phyloP scores from a whole-genome alignment of 305 asterid genomes.

The Lippia alba region DNA sequence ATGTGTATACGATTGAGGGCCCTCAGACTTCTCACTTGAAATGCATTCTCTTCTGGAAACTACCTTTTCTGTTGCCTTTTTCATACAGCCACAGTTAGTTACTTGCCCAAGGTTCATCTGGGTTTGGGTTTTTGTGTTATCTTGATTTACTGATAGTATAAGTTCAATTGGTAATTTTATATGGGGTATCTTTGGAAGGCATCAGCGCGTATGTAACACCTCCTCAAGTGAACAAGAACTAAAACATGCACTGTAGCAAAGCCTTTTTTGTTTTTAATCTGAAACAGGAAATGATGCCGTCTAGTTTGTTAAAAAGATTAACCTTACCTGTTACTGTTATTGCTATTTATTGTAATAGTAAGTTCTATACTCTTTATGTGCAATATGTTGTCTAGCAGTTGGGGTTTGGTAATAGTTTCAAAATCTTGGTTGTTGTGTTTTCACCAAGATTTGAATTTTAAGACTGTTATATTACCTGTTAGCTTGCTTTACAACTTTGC shows the following conservation, averaged over 20 bases:
- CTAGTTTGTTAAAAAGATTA: background rate
- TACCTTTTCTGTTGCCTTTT: background rate
- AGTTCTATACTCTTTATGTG: slow-evolving; percentile 5
- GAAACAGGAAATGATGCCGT: background rate
- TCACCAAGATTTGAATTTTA: slow-evolving; percentile 10
- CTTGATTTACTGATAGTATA: background rate
- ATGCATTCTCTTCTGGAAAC: background rate
- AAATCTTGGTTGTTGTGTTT: slow-evolving; percentile 26
- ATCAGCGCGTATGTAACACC: background rate
- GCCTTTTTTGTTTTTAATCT: slow-evolving; percentile 1
- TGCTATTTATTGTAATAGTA: slow-evolving; percentile 12
- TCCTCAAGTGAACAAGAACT: slow-evolving; percentile 6
- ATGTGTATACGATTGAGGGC: background rate
- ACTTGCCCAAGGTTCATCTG: background rate
- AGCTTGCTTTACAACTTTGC: slow-evolving; percentile 28
- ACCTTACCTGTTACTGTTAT: slow-evolving; percentile 2
- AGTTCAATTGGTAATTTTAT: slow-evolving; percentile 17
- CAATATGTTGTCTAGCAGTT: slow-evolving; percentile 20
- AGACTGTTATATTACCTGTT: slow-evolving; percentile 1
- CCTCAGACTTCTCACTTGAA: background rate
- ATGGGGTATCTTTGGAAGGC: slow-evolving; percentile 13
- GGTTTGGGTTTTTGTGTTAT: slow-evolving; percentile 3
- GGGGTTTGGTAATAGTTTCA: slow-evolving; percentile 11
- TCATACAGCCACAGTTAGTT: slow-evolving; percentile 2
- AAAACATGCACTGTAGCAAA: background rate